Conservation (phyloP, 345 rosid genomes). For the Pugionium dolabratum region DNA sequence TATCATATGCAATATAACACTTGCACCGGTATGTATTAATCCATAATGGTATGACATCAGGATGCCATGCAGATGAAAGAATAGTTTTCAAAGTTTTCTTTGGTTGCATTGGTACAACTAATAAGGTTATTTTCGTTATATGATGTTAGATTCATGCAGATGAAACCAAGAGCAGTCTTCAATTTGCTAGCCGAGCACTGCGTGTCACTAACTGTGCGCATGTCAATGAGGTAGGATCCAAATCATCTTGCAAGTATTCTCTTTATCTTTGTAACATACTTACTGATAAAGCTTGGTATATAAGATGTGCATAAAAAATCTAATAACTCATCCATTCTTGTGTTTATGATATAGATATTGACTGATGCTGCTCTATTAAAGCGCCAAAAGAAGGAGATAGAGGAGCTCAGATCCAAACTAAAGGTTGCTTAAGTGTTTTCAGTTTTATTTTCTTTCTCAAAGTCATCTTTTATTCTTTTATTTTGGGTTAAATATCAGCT, state of each 20-base stretch:
- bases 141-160: constrained; percentile 81
- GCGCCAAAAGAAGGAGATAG: constrained; percentile 98
- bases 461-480: constrained; percentile 10
- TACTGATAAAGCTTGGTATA: constrained; percentile 3
- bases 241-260: constrained; percentile 15
- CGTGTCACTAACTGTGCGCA: constrained; percentile 88
- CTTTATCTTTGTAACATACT: constrained; percentile 16
- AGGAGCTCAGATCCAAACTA: constrained; percentile 90
- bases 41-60: constrained; percentile 3
- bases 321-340: constrained; percentile 10
- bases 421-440: constrained; percentile 48
- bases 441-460: not conserved
- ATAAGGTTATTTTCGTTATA: constrained; percentile 25
- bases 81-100: constrained; percentile 65
- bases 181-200: constrained; percentile 92
- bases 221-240: constrained; percentile 79
- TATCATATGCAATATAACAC: constrained; percentile 92
- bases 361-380: constrained; percentile 94
- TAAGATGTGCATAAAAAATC: constrained; percentile 13
- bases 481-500: constrained; percentile 25
- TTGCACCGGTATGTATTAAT: constrained; percentile 71
- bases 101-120: constrained; percentile 22
- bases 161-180: constrained; percentile 97
- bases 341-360: constrained; percentile 55
- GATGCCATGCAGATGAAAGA: constrained; percentile 67